phyloP scores from a whole-genome alignment of 2,329 filamentous ascomycete genomes.

The Cercospora sp. region DNA sequence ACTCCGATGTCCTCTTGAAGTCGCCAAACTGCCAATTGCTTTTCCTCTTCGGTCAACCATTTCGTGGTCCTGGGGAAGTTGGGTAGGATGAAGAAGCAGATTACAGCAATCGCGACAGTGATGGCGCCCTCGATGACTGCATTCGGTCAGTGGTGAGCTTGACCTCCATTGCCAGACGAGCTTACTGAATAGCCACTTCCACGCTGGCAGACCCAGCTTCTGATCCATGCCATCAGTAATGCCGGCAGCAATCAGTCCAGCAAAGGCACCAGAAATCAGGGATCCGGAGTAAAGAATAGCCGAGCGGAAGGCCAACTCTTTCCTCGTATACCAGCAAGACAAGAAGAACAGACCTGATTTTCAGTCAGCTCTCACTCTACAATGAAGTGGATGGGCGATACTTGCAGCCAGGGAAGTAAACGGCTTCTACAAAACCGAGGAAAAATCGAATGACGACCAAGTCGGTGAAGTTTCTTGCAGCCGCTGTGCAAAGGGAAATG shows the following conservation, averaged over 20 bases:
- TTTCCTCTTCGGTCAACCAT: constrained; percentile 38
- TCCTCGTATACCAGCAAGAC: constrained; percentile 56
- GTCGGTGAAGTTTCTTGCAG: constrained; percentile 40
- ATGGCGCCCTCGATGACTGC: constrained; percentile 42
- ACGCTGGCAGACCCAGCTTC: constrained; percentile 38
- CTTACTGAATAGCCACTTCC: constrained; percentile 35
- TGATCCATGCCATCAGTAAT: constrained; percentile 48
- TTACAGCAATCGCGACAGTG: constrained; percentile 40
- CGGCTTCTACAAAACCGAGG: constrained; percentile 49
- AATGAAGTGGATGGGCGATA: background rate
- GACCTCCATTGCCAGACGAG: background rate
- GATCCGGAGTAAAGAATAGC: constrained; percentile 56
- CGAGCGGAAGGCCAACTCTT: constrained; percentile 54
- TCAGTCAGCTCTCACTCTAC: background rate
- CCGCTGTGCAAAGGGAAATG: constrained; percentile 39
- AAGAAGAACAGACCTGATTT: constrained; percentile 46
- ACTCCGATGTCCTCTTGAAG: constrained; percentile 39
- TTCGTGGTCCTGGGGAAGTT: constrained; percentile 41
- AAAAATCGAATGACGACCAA: constrained; percentile 44
- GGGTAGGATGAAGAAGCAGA: constrained; percentile 41
- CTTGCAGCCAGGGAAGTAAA: constrained; percentile 47
- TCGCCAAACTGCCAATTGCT: constrained; percentile 36
- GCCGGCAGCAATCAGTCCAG: constrained; percentile 56
- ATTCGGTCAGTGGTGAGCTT: constrained; percentile 6
- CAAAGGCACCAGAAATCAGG: constrained; percentile 54